These are phyloP conservation scores for Ceriops tagal DNA, from an alignment of 345 rosid species.

Conservation along the genomic window DNA sequence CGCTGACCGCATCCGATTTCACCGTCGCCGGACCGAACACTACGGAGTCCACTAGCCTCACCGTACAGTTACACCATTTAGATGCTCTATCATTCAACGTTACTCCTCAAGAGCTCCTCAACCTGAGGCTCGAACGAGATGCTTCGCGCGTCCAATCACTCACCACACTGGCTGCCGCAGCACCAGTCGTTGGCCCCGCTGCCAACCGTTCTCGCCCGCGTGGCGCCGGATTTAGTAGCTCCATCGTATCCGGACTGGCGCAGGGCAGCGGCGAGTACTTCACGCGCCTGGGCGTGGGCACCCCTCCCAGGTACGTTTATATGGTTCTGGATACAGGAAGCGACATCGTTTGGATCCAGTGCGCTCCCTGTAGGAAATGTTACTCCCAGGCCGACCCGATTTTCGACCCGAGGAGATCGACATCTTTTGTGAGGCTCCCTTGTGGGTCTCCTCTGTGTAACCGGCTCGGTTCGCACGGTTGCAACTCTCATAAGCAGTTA, in stretches of 20 bases:
- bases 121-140: constrained; percentile 68
- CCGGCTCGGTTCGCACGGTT: constrained; percentile 20
- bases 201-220: background rate
- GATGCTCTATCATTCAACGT: constrained; percentile 56
- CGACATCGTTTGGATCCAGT: constrained; percentile 93
- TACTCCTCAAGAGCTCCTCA: constrained; percentile 62
- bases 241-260: constrained; percentile 75
- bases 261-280: constrained; percentile 97
- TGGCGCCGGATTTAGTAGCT: constrained; percentile 24
- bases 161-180: constrained; percentile 32
- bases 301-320: constrained; percentile 75
- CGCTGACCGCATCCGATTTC: constrained; percentile 14
- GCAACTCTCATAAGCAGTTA: constrained; percentile 41
- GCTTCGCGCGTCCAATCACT: constrained; percentile 51
- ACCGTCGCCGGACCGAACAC: background rate
- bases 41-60: constrained; percentile 28
- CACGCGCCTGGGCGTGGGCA: constrained; percentile 90
- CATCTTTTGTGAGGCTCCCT: constrained; percentile 51
- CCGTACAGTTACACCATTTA: constrained; percentile 62
- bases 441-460: constrained; percentile 46
- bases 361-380: constrained; percentile 85
- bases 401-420: constrained; percentile 70
- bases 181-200: background rate
- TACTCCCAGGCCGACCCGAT: constrained; percentile 84
- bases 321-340: constrained; percentile 95